Conservation (phyloP, 2,329 filamentous ascomycete genomes). For the Fonsecaea pedrosoi region DNA sequence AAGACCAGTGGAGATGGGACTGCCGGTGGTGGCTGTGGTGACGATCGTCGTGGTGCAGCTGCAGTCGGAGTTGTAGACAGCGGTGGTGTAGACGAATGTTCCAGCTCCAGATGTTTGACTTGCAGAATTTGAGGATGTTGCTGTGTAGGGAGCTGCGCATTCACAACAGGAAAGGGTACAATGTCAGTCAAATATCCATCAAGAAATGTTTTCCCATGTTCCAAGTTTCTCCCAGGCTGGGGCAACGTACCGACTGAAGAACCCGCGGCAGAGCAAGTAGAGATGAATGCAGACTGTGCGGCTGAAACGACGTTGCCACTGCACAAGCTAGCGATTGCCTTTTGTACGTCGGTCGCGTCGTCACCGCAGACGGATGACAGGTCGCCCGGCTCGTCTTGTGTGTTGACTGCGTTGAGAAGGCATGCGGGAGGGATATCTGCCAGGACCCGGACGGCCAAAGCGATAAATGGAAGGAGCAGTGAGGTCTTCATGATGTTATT, state of each 20-base stretch:
- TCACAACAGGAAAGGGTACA: not conserved
- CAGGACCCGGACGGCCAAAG: slow-evolving; percentile 50
- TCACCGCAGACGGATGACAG: slow-evolving; percentile 50
- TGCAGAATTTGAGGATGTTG: slow-evolving; percentile 41
- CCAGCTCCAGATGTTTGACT: slow-evolving; percentile 37
- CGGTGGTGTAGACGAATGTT: slow-evolving; percentile 35
- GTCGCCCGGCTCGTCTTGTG: slow-evolving; percentile 48
- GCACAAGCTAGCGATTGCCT: slow-evolving; percentile 48
- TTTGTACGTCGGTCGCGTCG: slow-evolving; percentile 45
- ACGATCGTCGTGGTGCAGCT: slow-evolving; percentile 33
- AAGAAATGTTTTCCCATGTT: not conserved
- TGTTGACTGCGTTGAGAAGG: slow-evolving; percentile 58
- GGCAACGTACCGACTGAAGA: slow-evolving; percentile 50
- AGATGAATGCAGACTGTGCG: slow-evolving; percentile 49
- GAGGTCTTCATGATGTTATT: slow-evolving; percentile 36
- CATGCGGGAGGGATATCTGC: slow-evolving; percentile 58
- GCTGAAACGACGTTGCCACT: slow-evolving; percentile 40
- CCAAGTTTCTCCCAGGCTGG: not conserved
- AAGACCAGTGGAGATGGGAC: slow-evolving; percentile 30
- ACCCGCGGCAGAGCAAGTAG: slow-evolving; percentile 49
- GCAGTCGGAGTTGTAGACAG: slow-evolving; percentile 40
- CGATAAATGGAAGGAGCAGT: slow-evolving; percentile 54
- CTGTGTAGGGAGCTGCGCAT: slow-evolving; percentile 39
- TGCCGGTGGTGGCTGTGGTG: slow-evolving; percentile 29
- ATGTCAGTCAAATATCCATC: slow-evolving; percentile 5